Evolutionary conservation across 176 grass and related monocot genomes (phyloP), one percentile per base, ranked within the genome.

Genomic region (Avena atlantica): DNA sequence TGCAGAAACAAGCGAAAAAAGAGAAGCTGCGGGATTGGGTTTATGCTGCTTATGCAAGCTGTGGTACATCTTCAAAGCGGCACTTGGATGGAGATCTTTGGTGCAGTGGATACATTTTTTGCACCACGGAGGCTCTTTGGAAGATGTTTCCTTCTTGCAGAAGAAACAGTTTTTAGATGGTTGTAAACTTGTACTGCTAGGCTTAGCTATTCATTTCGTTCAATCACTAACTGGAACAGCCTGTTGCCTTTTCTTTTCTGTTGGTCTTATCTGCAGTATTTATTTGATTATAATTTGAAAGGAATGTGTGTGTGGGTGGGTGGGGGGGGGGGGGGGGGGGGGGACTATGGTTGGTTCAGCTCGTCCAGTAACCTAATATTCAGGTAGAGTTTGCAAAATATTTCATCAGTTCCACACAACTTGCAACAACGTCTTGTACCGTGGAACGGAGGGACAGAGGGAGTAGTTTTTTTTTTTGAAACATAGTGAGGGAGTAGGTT

Each of bases 141-240:
- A 11, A 76, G 74, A 56, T 76, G 74, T 34, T 55, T 34, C 25
- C 50, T 77, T 67, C 64, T 67, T 67, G 64, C 27, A 25, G 27
- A 56, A 55, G 74, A 51, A 53, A 9, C 73, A 76, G 74, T 76
- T 76, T 16, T 6, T 24, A 55, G 74, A 53, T 76, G 15, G 49
- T 27, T 76, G 24, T 66, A 4, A 34, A 34, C 64, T 67, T 34
- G 49, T 34, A 36, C 12, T 34, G 74, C 15, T 56, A 53, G 17
- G 34, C 25, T 56, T 77, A 2, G 74, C 66, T 20, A 42, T 70
- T 42, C 67, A 40, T 70, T 70, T 70, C 1, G 67, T 40, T 67
- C 6, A 9, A 17, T 31, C 48, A 17, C 23, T 76, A 17, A 11
- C 24, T 27, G 24, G 48, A 53, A 23, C 25, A 53, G 48, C 4